Conservation (phyloP, 1,284 basidiomycete species). For the Ceratobasidium sp. region DNA sequence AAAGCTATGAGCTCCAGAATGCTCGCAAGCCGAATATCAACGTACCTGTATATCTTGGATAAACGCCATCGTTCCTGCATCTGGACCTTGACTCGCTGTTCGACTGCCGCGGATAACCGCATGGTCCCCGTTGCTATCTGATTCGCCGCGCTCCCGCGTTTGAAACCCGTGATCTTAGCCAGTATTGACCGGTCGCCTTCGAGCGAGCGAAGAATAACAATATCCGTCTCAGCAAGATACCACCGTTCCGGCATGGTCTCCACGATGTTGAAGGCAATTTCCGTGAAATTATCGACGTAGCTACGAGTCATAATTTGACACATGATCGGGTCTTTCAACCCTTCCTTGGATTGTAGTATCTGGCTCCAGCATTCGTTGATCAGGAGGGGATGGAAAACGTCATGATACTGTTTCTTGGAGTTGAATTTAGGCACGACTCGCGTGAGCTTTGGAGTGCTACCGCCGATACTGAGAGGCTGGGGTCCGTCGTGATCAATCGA, state of each 20-base stretch:
- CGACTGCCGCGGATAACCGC: conserved; percentile 57
- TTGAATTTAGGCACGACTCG: conserved; percentile 71
- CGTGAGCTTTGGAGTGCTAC: conserved; percentile 47
- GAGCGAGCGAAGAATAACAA: conserved; percentile 71
- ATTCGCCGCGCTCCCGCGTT: conserved; percentile 44
- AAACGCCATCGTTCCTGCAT: conserved; percentile 75
- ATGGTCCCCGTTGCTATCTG: conserved; percentile 56
- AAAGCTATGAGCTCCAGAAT: conserved; percentile 29
- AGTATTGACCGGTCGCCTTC: conserved; percentile 62
- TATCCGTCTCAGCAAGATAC: conserved; percentile 78
- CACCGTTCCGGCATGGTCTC: conserved; percentile 70
- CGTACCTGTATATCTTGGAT: conserved; percentile 82
- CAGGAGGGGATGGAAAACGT: conserved; percentile 85
- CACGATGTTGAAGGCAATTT: conserved; percentile 69
- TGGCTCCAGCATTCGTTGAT: conserved; percentile 94
- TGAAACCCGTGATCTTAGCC: conserved; percentile 80
- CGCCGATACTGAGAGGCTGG: conserved; percentile 59
- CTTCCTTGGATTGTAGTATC: conserved; percentile 75
- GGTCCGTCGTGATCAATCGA: conserved; percentile 62
- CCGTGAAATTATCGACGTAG: conserved; percentile 74
- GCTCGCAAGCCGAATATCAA: conserved; percentile 38
- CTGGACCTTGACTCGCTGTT: conserved; percentile 51
- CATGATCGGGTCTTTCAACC: conserved; percentile 57
- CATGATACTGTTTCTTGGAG: conserved; percentile 70
- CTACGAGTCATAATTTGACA: conserved; percentile 68